Evolutionary conservation across 2,329 filamentous ascomycete species (phyloP).

Genomic region (Penicillium hesseltinei): DNA sequence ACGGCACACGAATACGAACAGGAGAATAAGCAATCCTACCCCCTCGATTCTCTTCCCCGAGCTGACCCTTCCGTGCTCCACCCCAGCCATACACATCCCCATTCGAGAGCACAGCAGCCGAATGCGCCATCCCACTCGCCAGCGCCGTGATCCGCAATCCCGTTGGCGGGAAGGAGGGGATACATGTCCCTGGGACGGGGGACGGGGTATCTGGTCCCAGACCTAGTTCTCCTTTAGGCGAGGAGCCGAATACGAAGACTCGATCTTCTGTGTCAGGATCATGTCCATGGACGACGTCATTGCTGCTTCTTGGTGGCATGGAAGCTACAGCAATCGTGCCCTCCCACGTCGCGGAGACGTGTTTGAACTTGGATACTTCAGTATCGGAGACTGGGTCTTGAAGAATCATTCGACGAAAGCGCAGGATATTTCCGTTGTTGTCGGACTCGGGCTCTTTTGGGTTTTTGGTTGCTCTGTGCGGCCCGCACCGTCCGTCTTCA

Average conservation of each 20-base stretch:
- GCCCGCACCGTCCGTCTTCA: conserved; percentile 46
- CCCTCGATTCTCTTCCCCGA: conserved; percentile 58
- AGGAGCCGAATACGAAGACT: conserved; percentile 65
- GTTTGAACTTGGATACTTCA: conserved; percentile 38
- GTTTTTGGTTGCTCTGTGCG: not conserved
- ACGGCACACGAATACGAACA: conserved; percentile 59
- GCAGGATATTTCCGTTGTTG: conserved; percentile 12
- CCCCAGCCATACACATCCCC: conserved; percentile 88
- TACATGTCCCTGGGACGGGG: conserved; percentile 36
- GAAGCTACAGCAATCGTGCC: conserved; percentile 61
- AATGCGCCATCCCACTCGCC: conserved; percentile 74
- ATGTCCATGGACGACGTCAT: not conserved
- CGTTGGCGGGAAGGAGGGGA: conserved; percentile 64
- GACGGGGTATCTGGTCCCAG: conserved; percentile 45
- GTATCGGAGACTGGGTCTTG: conserved; percentile 4
- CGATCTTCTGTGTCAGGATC: conserved; percentile 17
- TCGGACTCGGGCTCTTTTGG: not conserved
- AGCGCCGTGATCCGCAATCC: conserved; percentile 62
- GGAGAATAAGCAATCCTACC: conserved; percentile 57
- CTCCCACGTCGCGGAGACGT: conserved; percentile 74
- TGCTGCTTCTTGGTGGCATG: not conserved
- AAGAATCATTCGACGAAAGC: conserved; percentile 31
- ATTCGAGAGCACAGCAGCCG: conserved; percentile 68
- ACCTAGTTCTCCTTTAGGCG: conserved; percentile 71
- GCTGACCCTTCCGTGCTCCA: conserved; percentile 77